Evolutionary conservation across 768 basidiomycete species (phyloP), one percentile per base, ranked within the genome.

Genomic region (Suillus americanus): DNA sequence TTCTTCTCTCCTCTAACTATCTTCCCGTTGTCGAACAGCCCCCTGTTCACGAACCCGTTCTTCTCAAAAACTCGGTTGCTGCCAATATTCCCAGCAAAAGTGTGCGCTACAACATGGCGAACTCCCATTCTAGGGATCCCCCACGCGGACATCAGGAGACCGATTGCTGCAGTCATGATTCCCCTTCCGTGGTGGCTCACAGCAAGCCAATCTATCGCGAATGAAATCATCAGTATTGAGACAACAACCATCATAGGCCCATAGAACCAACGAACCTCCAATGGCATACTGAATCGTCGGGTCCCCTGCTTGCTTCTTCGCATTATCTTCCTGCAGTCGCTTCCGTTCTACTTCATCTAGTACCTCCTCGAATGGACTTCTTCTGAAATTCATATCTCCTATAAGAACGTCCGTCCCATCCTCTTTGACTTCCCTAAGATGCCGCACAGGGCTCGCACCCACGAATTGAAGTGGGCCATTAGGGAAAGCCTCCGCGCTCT

Each of bases 161-260:
- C 74, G 35, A 92, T 70, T 0, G 83, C 89, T n/a, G 83, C 85
- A 25, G 84, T 83, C 91, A 92, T 92, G 66, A 92, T 90, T 0
- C 90, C 89, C 67, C 77, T 80, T 38, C 89, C 81, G 64, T 91
- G 89, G 69, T 89, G 83, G 41, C 82, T 83, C 18, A 85, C 79
- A 6, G 80, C 82, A 48, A 91, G 73, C 66, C 82, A 90, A 70
- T 89, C 90, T 89, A 69, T n/a, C 28, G 6, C 38, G 33, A 5
- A 23, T 25, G 28, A 40, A 30, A 37, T 48, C 5, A 18, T 37
- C n/a, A 25, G 33, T 20, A 13, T 16, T 28, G 14, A 28, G 25
- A 10, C 28, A 18, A 37, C 30, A 33, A 51, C 28, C 4, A 25
- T 30, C 16, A 30, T 30, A 53, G 28, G 51, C 20, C 53, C 53